Evolutionary conservation across 768 basidiomycete species (phyloP), one percentile per base, ranked within the genome.

Genomic region (Panus rudis): DNA sequence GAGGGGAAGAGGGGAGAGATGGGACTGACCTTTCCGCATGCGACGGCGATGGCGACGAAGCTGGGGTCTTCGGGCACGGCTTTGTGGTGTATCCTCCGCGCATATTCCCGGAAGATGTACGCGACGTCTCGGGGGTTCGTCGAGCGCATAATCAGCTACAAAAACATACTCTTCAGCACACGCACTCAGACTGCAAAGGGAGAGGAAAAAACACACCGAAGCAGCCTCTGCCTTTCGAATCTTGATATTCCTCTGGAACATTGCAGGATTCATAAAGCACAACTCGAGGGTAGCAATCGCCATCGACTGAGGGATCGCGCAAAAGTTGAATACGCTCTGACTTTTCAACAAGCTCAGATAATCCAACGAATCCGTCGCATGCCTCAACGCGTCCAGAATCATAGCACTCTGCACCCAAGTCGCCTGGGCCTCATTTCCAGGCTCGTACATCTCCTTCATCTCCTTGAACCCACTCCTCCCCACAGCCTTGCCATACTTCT

Each of bases 241-340:
- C 67, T 99, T 98, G 60, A 96, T 81, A 59, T 96, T 93, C 54
- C 74, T 65, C 51, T 84, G 74, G 63, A 97, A 79, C 75, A 97
- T 85, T 6, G 67, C 68, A 6, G 77, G 76, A 65, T 98, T 98
- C 88, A 90, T 92, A 68, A 92, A 97, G 62, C 92, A 94, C 35
- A 89, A 63, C 39, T 83, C 78, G 17, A 99, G 73, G 6, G 94
- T 98, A 8, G 94, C 93, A 50, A 99, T 84, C 0, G 94, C 92
- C 93, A 98, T 97, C 11, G 83, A 76, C 14, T 83, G 87, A 5
- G 94, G 94, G 46, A 98, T 87, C 0, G 94, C 91, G 52, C 89
- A 92, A 64, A 98, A 97, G 59, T 88, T 88, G 73, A 98, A 98
- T 16, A 96, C 81, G 44, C 75, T 85, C 66, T 97, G 93, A 65